A percentile compares a stretch with the other conserved stretches of the same genome.
Evolutionary conservation across 225 moss, liverwort and hornwort species (phyloP).

Genomic region (Sphagnum tenellum): DNA sequence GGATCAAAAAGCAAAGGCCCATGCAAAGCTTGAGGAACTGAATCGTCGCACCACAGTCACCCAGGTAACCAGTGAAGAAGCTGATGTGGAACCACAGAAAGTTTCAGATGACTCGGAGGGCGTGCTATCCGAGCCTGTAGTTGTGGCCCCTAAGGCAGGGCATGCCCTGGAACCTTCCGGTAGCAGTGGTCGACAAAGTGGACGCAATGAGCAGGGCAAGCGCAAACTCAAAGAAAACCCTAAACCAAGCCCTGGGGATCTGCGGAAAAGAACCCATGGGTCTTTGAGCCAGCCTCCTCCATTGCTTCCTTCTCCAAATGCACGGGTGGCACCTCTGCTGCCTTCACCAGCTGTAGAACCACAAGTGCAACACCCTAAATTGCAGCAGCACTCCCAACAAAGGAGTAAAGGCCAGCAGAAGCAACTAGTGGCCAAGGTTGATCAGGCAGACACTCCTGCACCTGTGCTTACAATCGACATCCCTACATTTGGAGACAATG

Average conservation of each 20-base stretch:
- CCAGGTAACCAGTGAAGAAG: slow-evolving; percentile 24
- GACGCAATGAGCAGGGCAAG: slow-evolving; percentile 74
- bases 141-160: not conserved
- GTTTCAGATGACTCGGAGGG: slow-evolving; percentile 15
- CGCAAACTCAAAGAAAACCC: slow-evolving; percentile 66
- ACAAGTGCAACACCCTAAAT: slow-evolving; percentile 15
- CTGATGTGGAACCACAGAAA: slow-evolving; percentile 9
- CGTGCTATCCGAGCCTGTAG: slow-evolving; percentile 14
- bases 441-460: slow-evolving; percentile 10
- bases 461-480: slow-evolving; percentile 1
- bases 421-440: slow-evolving; percentile 20
- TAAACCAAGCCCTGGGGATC: slow-evolving; percentile 35
- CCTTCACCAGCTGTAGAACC: slow-evolving; percentile 19
- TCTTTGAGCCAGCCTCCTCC: slow-evolving; percentile 20
- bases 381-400: slow-evolving; percentile 24
- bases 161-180: slow-evolving; percentile 13
- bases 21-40: slow-evolving; percentile 94
- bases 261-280: slow-evolving; percentile 30
- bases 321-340: slow-evolving; percentile 16
- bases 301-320: slow-evolving; percentile 22
- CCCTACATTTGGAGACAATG: slow-evolving; percentile 13
- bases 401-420: slow-evolving; percentile 34
- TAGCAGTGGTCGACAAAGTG: slow-evolving; percentile 34
- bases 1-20: slow-evolving; percentile 91
- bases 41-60: slow-evolving; percentile 55